These are phyloP conservation scores for Agastache rugosa DNA, from an alignment of 257 asterid genomes.

Conservation along the genomic window DNA sequence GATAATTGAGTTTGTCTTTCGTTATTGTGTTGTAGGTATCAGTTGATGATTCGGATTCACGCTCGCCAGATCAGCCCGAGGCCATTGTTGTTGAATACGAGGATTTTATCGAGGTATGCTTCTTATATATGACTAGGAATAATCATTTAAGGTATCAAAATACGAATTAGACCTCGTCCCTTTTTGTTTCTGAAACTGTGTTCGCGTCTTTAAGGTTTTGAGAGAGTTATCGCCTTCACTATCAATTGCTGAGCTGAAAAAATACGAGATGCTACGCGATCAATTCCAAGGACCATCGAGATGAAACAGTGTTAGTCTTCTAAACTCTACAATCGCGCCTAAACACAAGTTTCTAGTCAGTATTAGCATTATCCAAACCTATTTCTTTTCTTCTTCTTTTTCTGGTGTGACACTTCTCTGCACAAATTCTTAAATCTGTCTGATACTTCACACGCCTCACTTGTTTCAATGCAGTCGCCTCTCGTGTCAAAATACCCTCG, in stretches of 20 bases:
- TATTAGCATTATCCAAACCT: background rate
- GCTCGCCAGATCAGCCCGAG: conserved; percentile 49
- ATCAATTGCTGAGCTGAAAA: conserved; percentile 86
- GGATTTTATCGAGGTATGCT: conserved; percentile 80
- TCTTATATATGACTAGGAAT: background rate
- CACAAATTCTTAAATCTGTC: too few relatives aligned
- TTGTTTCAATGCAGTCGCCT: too few relatives aligned
- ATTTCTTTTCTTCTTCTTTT: background rate
- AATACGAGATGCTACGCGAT: conserved; percentile 76
- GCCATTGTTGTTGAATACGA: conserved; percentile 69
- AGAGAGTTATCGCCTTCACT: conserved; percentile 87
- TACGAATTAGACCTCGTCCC: background rate
- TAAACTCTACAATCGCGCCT: background rate
- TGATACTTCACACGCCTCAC: too few relatives aligned
- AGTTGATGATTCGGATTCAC: conserved; percentile 53
- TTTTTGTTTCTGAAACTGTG: background rate
- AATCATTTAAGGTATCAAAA: background rate
- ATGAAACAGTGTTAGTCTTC: conserved; percentile 38
- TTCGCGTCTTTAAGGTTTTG: conserved; percentile 62
- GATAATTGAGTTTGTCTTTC: conserved; percentile 11
- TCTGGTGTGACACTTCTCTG: background rate
- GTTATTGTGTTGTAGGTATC: conserved; percentile 50
- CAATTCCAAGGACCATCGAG: conserved; percentile 83
- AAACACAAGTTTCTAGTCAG: background rate
- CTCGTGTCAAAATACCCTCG: too few relatives aligned